Conservation (phyloP, 2,329 filamentous ascomycete genomes). For the Paraphaeosphaeria minitans region DNA sequence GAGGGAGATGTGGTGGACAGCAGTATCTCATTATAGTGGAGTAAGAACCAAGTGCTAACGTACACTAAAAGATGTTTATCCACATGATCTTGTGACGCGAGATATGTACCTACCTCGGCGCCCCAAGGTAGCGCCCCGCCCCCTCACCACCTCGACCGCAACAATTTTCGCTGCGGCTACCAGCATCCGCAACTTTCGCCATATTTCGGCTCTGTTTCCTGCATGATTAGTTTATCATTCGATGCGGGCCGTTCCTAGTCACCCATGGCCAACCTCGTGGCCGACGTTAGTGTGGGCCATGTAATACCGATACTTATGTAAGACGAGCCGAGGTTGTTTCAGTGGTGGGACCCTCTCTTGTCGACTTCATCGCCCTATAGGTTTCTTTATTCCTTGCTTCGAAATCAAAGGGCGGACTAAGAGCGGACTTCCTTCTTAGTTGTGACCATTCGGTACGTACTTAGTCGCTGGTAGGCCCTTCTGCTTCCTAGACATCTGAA, state of each 20-base stretch:
- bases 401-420: constrained; percentile 3
- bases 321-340: constrained; percentile 2
- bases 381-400: neutral
- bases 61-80: neutral
- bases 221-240: neutral
- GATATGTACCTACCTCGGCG: constrained; percentile 2
- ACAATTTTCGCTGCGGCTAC: neutral
- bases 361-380: neutral
- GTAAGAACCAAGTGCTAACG: too few relatives aligned
- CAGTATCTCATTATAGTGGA: neutral
- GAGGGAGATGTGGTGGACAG: neutral
- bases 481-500: neutral
- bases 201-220: neutral
- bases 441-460: neutral
- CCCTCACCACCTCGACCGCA: neutral
- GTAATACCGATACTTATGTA: neutral
- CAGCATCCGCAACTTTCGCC: neutral
- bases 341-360: neutral
- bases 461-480: neutral
- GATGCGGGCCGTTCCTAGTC: constrained; percentile 2
- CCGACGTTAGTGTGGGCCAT: neutral
- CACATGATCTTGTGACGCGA: neutral
- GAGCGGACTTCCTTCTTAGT: neutral
- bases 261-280: constrained; percentile 3
- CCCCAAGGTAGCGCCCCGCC: neutral